Evolutionary conservation across 2,329 filamentous ascomycete genomes (phyloP), one percentile per base, ranked within the genome.

Genomic region (Pseudocercospora pini-densiflorae): DNA sequence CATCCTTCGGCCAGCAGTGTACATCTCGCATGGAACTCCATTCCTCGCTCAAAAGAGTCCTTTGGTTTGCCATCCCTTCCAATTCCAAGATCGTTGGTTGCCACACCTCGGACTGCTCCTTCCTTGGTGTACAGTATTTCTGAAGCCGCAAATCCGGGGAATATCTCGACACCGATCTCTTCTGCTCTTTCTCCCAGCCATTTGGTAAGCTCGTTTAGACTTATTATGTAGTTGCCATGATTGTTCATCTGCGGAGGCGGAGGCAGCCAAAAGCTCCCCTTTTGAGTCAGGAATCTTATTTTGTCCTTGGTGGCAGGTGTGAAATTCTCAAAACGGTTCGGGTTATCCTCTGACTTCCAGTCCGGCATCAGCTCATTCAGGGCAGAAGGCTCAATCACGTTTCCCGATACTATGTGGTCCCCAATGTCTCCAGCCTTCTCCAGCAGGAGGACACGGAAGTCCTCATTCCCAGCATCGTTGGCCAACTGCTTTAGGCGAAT

Each of bases 121-220:
- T 97, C 94, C 2, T 88, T 75, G 71, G 89, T 88, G 80, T 97
- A 99, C 14, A 99, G 84, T 3, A 99, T 87, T 81, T 99, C 95
- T 27, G 93, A 93, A 3, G 94, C 95, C 14, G 95, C 94, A 75
- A 99, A 99, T 1, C 95, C 95, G 3, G 95, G 45, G 75, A 98
- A 99, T 12, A 99, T 88, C 81, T 99, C 95, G 29, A 99, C 95
- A 33, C 95, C 95, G 31, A 96, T 77, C 81, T 98, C 95, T 81
- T 99, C 95, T n/a, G 95, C 95, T 57, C 94, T 88, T 78, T 98
- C 95, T 58, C 92, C 94, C 2, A 99, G 85, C 95, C 95, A 99
- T 81, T 94, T 96, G 64, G 92, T 91, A 76, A 99, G 90, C 79
- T 98, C 92, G 79, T 96, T 98, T 75, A 99, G 82, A 76, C 92